Conservation (phyloP, 176 grass and related monocot genomes). For the Puya raimondii region DNA sequence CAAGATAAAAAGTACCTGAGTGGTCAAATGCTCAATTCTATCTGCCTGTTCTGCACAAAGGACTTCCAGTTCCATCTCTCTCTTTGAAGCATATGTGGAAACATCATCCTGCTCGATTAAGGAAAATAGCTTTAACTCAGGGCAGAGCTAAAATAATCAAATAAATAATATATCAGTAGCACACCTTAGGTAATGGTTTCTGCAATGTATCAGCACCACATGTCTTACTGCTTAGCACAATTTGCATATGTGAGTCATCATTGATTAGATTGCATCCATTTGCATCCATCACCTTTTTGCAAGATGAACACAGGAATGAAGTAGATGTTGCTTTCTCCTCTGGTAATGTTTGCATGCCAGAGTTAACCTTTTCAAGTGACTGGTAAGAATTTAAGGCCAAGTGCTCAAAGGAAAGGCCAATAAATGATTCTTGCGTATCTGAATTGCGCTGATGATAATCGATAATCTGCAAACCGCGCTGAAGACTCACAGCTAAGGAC, state of each 20-base stretch:
- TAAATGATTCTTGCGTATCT: conserved; percentile 48
- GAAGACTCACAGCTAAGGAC: conserved; percentile 70
- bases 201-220: neutral
- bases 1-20: conserved; percentile 36
- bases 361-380: conserved; percentile 35
- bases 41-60: conserved; percentile 75
- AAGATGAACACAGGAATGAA: conserved; percentile 60
- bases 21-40: conserved; percentile 58
- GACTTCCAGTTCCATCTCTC: conserved; percentile 69
- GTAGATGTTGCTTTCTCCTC: conserved; percentile 17
- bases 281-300: conserved; percentile 48
- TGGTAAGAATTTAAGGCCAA: conserved; percentile 52
- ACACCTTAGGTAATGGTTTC: conserved; percentile 19
- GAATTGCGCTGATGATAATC: conserved; percentile 64
- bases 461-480: conserved; percentile 87
- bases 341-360: conserved; percentile 23
- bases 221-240: conserved; percentile 23
- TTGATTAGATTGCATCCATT: conserved; percentile 22
- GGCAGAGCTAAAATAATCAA: neutral
- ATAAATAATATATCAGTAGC: neutral
- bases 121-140: conserved; percentile 5
- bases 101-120: conserved; percentile 22
- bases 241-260: conserved; percentile 36
- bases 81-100: conserved; percentile 32
- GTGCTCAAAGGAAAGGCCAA: conserved; percentile 97